These are phyloP conservation scores for Trichoderma gracile DNA, from an alignment of 2,329 filamentous ascomycete genomes.

Conservation along the genomic window DNA sequence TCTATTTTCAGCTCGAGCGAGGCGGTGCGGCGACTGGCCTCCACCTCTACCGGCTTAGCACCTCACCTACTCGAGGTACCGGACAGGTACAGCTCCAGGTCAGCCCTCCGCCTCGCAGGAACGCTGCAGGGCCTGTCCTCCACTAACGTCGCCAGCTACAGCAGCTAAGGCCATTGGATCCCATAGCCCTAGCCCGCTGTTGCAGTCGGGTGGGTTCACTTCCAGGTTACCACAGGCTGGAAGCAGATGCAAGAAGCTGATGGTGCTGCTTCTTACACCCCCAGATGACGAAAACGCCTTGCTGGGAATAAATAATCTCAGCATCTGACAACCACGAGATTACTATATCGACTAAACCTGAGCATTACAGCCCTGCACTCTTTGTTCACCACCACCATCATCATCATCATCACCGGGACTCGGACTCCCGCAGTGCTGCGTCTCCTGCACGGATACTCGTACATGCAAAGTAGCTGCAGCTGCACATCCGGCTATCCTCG, in stretches of 20 bases:
- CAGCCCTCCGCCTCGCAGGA: slow-evolving; percentile 26
- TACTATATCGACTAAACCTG: no score
- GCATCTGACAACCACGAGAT: no score
- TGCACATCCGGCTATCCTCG: slow-evolving; percentile 18
- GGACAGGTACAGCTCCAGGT: neutral
- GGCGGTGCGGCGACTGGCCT: slow-evolving; percentile 24
- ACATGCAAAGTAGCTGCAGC: neutral
- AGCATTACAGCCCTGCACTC: neutral
- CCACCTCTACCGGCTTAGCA: neutral
- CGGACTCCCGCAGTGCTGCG: neutral
- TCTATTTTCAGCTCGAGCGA: slow-evolving; percentile 25
- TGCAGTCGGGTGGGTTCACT: neutral
- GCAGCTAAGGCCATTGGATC: no score
- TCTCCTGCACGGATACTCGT: slow-evolving; percentile 2
- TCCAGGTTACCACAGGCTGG: neutral
- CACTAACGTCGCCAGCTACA: slow-evolving; percentile 2
- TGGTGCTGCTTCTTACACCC: no score
- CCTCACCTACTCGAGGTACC: no score
- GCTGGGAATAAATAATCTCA: no score
- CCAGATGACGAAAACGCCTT: no score
- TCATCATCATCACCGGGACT: no score
- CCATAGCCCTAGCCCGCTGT: neutral
- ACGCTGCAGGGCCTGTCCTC: slow-evolving; percentile 11
- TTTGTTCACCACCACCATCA: no score
- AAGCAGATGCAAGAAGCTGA: no score